Evolutionary conservation across 306 rosid species (phyloP).

Genomic region (Sphenostylis stenocarpa): DNA sequence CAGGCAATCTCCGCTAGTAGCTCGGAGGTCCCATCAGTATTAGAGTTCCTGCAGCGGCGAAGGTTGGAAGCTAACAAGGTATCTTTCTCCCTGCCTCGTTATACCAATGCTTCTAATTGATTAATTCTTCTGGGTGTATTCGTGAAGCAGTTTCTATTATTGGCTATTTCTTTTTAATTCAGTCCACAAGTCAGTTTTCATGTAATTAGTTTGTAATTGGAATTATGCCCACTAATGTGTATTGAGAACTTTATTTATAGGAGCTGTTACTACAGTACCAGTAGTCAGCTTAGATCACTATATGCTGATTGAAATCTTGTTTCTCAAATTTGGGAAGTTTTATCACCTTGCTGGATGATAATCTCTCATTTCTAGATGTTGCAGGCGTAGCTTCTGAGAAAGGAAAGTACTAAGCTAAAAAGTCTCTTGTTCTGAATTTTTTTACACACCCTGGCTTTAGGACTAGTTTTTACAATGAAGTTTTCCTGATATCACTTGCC

Average conservation of each 20-base stretch:
- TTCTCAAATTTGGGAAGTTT: constrained; percentile 1
- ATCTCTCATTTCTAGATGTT: constrained; percentile 12
- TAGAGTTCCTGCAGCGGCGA: constrained; percentile 97
- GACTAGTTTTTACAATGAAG: not conserved
- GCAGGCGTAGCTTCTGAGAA: constrained; percentile 10
- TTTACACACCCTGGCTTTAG: not conserved
- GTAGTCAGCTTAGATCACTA: constrained; percentile 12
- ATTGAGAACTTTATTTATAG: not conserved
- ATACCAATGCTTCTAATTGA: constrained; percentile 14
- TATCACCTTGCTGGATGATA: constrained; percentile 9
- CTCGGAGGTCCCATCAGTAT: constrained; percentile 88
- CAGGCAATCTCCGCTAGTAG: constrained; percentile 96
- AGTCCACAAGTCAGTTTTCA: not conserved
- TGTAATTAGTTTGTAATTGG: constrained; percentile 20
- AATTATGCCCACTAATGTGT: constrained; percentile 3
- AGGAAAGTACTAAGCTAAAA: constrained; percentile 1
- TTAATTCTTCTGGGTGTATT: constrained; percentile 29
- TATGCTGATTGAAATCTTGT: constrained; percentile 23
- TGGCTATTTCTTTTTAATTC: constrained; percentile 25
- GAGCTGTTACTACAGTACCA: constrained; percentile 8
- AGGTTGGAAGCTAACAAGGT: constrained; percentile 85
- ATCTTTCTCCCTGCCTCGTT: constrained; percentile 2
- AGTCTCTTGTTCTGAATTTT: not conserved
- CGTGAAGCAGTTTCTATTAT: constrained; percentile 6
- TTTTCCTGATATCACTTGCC: constrained; percentile 16